phyloP scores from a whole-genome alignment of 1,284 basidiomycete species.

The Singerocomus inundabilis region DNA sequence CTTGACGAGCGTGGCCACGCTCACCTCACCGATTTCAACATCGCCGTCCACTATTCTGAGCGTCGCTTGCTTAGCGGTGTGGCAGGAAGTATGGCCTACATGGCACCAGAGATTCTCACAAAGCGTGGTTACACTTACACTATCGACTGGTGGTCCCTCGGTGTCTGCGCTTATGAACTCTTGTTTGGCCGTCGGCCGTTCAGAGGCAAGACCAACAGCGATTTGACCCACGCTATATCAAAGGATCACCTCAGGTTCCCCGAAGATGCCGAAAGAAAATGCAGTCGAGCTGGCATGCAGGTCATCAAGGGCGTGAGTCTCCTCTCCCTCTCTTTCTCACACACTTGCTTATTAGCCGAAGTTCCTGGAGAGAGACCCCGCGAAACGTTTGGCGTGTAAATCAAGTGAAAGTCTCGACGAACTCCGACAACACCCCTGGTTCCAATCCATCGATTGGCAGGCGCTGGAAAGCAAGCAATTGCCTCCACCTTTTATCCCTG shows the following conservation, averaged over 20 bases:
- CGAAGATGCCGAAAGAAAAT: constrained; percentile 72
- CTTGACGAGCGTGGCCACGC: constrained; percentile 95
- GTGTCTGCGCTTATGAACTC: constrained; percentile 89
- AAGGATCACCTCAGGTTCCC: constrained; percentile 76
- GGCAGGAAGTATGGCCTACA: constrained; percentile 99
- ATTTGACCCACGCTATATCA: constrained; percentile 85
- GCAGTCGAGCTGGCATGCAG: constrained; percentile 62
- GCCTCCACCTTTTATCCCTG: constrained; percentile 87
- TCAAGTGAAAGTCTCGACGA: constrained; percentile 78
- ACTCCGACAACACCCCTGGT: constrained; percentile 84
- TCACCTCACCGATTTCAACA: constrained; percentile 98
- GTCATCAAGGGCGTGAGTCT: constrained; percentile 64
- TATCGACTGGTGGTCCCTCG: constrained; percentile 97
- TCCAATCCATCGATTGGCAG: constrained; percentile 83
- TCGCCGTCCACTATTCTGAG: constrained; percentile 94
- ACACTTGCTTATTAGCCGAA: constrained; percentile 31
- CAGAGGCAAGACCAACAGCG: constrained; percentile 87
- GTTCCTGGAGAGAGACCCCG: constrained; percentile 85
- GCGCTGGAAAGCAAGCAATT: constrained; percentile 79
- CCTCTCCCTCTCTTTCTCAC: constrained; percentile 7
- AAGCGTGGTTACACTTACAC: constrained; percentile 85
- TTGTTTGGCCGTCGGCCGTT: constrained; percentile 91
- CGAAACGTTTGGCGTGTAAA: constrained; percentile 80
- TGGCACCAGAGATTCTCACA: constrained; percentile 92
- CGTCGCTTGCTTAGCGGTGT: constrained; percentile 85